These are phyloP conservation scores for Trichoderma brevicompactum DNA, from an alignment of 2,329 filamentous ascomycete species.

Conservation along the genomic window DNA sequence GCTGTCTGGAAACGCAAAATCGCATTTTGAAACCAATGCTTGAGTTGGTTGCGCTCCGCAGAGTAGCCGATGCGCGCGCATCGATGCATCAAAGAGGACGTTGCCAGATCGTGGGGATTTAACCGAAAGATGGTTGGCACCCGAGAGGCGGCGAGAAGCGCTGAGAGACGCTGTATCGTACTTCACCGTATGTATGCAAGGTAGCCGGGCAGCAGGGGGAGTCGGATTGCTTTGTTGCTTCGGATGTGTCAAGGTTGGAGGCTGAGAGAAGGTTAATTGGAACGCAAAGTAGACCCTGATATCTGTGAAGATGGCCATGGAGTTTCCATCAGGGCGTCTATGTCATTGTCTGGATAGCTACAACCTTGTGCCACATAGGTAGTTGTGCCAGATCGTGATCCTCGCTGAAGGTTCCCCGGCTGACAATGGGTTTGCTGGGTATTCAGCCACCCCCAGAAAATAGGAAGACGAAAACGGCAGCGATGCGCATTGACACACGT, in stretches of 20 bases:
- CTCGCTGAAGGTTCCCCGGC: constrained; percentile 14
- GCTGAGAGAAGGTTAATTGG: constrained; percentile 21
- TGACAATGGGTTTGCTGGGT: neutral
- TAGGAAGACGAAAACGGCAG: constrained; percentile 9
- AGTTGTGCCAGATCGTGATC: constrained; percentile 11
- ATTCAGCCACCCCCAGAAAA: constrained; percentile 13
- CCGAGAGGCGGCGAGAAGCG: constrained; percentile 4
- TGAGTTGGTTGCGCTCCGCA: constrained; percentile 2
- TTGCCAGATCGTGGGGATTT: constrained; percentile 18
- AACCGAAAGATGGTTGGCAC: constrained; percentile 10
- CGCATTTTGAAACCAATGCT: neutral
- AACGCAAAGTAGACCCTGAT: neutral
- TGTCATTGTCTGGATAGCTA: neutral
- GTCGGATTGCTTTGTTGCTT: neutral
- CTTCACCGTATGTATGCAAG: neutral
- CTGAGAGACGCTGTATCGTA: neutral
- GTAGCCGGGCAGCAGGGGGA: neutral
- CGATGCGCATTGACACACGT: constrained; percentile 7
- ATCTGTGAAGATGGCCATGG: neutral
- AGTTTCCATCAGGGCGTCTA: neutral
- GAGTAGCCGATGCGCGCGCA: constrained; percentile 19
- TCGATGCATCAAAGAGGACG: constrained; percentile 6
- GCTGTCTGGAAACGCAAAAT: neutral
- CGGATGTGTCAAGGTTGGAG: neutral
- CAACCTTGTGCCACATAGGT: constrained; percentile 4